Percentiles rank a stretch among this genome's conserved stretches.
Evolutionary conservation across 2,329 filamentous ascomycete genomes (phyloP).

Genomic region (Diaporthe australafricana): DNA sequence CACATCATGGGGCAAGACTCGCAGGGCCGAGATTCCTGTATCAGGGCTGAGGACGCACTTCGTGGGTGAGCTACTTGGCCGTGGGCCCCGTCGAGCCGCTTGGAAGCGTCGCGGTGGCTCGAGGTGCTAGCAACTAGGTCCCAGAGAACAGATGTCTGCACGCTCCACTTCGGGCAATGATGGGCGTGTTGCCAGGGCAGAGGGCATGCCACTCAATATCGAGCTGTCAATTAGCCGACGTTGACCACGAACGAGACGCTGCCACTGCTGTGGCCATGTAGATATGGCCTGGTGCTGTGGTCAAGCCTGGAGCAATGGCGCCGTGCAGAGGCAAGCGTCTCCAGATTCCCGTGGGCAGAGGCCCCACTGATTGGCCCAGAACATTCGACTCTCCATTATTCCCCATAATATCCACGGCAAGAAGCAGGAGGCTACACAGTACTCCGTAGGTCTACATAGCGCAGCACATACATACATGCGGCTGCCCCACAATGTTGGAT

Average conservation of each 20-base stretch:
- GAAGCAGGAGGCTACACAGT: too few species aligned
- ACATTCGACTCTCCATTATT: constrained; percentile 17
- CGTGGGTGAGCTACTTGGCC: constrained; percentile 4
- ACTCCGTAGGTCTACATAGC: too few species aligned
- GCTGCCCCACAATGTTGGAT: constrained; percentile 14
- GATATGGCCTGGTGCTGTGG: constrained; percentile 12
- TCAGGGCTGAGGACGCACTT: background rate
- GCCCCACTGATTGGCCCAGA: constrained; percentile 18
- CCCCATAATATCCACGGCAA: constrained; percentile 21
- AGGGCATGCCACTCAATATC: constrained; percentile 31
- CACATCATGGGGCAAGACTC: constrained; percentile 33
- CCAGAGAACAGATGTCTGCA: background rate
- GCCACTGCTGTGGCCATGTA: constrained; percentile 11
- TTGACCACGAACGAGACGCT: constrained; percentile 7
- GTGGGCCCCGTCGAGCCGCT: constrained; percentile 16
- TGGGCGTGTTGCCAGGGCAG: constrained; percentile 13
- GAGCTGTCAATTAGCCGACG: constrained; percentile 29
- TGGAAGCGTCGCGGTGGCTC: constrained; percentile 22
- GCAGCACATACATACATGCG: background rate
- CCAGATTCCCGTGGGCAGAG: constrained; percentile 3
- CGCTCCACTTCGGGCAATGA: constrained; percentile 15
- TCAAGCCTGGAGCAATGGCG: constrained; percentile 11
- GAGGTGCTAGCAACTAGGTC: constrained; percentile 20
- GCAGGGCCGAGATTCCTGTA: constrained; percentile 35
- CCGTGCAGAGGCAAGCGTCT: constrained; percentile 4